A percentile compares a stretch with the other conserved stretches of the same genome.
These are phyloP conservation scores for Strobilomyces echinocephalus DNA, from an alignment of 768 basidiomycete species.

Conservation along the genomic window DNA sequence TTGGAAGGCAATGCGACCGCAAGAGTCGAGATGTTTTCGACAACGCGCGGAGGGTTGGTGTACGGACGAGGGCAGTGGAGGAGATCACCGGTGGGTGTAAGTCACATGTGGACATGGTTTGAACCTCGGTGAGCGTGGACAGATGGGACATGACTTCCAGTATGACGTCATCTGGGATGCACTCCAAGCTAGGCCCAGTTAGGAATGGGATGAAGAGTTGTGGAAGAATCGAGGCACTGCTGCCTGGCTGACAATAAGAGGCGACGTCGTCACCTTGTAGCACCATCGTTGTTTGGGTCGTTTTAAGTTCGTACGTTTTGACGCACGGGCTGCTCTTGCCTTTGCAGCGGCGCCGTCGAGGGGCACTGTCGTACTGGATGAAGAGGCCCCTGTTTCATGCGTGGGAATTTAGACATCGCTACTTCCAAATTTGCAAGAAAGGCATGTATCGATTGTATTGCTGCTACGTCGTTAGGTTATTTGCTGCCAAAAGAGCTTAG, in stretches of 20 bases:
- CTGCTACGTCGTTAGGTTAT: too few species aligned
- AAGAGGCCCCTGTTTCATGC: too few species aligned
- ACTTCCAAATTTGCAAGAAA: too few species aligned
- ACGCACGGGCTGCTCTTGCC: too few species aligned
- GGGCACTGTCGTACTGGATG: too few species aligned
- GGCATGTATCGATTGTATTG: too few species aligned
- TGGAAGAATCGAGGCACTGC: neutral
- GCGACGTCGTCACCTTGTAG: neutral
- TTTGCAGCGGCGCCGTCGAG: too few species aligned
- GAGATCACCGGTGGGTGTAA: neutral
- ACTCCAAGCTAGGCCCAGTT: conserved; percentile 1
- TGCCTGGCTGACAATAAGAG: too few species aligned
- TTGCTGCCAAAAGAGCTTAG: too few species aligned
- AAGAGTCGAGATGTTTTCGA: conserved; percentile 8
- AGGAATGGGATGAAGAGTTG: neutral
- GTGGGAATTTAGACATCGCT: too few species aligned
- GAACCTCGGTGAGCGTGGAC: conserved; percentile 2
- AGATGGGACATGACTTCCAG: conserved; percentile 10
- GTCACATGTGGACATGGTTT: conserved; percentile 8
- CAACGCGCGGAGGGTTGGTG: neutral
- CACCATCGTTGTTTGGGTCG: neutral
- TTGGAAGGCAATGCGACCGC: conserved; percentile 9
- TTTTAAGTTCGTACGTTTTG: neutral
- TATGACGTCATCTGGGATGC: conserved; percentile 11
- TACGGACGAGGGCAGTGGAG: neutral